These are phyloP conservation scores for Sporothrix protearum DNA, from an alignment of 2,329 filamentous ascomycete genomes.

Conservation along the genomic window DNA sequence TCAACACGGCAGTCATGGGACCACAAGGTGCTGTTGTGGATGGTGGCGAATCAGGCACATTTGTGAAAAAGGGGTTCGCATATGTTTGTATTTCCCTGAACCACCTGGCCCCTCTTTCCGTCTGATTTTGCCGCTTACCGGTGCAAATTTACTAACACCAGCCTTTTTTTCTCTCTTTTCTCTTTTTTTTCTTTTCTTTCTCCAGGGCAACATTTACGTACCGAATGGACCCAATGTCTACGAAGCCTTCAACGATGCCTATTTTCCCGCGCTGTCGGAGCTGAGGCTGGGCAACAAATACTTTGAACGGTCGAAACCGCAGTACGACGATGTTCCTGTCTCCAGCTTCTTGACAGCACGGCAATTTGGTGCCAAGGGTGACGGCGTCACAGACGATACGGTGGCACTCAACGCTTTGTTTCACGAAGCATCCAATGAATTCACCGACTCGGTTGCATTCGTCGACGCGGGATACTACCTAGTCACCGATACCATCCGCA, in stretches of 20 bases:
- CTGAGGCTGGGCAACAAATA: constrained; percentile 56
- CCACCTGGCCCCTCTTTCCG: background rate
- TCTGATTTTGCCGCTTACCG: background rate
- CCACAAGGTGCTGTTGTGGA: constrained; percentile 46
- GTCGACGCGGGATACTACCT: constrained; percentile 62
- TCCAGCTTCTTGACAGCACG: constrained; percentile 67
- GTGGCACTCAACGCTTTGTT: constrained; percentile 57
- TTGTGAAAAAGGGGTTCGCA: constrained; percentile 53
- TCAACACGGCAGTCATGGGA: constrained; percentile 44
- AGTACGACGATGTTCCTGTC: constrained; percentile 60
- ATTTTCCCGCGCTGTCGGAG: constrained; percentile 46
- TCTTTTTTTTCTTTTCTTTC: too few species aligned
- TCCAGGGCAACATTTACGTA: constrained; percentile 63
- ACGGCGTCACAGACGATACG: constrained; percentile 73
- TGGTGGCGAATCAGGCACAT: constrained; percentile 46
- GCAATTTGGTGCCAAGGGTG: constrained; percentile 63
- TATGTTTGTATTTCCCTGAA: constrained; percentile 29
- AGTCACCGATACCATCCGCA: constrained; percentile 52
- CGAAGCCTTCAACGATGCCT: constrained; percentile 41
- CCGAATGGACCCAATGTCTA: constrained; percentile 44
- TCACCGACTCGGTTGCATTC: constrained; percentile 50
- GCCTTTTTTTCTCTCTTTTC: too few species aligned
- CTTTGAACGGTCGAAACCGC: constrained; percentile 73
- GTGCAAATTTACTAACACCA: background rate
- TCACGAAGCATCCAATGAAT: constrained; percentile 35